A percentile compares a stretch with the other conserved stretches of the same genome.
These are phyloP conservation scores for Trypanosoma rangeli DNA, from an alignment of 208 protist genomes.

Conservation along the genomic window DNA sequence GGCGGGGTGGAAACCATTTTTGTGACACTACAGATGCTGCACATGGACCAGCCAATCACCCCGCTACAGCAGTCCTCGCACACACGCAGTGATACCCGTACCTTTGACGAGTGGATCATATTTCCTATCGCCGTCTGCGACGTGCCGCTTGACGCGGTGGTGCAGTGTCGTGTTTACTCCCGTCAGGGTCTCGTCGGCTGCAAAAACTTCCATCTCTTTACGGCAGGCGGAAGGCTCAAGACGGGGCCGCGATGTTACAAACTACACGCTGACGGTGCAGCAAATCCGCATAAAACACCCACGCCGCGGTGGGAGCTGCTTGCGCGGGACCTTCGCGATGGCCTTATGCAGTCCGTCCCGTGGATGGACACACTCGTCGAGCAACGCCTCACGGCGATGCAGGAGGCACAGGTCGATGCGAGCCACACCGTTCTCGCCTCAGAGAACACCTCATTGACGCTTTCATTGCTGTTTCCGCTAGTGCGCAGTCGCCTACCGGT, in stretches of 20 bases:
- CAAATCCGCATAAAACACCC: neutral
- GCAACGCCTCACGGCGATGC: slow-evolving; percentile 36
- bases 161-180: slow-evolving; percentile 52
- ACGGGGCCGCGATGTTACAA: slow-evolving; percentile 37
- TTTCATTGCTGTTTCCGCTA: slow-evolving; percentile 50
- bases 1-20: slow-evolving; percentile 21
- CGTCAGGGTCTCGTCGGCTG: slow-evolving; percentile 24
- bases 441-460: neutral
- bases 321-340: slow-evolving; percentile 31
- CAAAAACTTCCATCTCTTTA: slow-evolving; percentile 43
- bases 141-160: slow-evolving; percentile 74
- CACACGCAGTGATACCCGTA: slow-evolving; percentile 10
- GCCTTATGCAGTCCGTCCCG: slow-evolving; percentile 50
- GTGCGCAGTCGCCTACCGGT: slow-evolving; percentile 30
- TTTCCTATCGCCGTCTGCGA: slow-evolving; percentile 84
- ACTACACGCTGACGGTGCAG: slow-evolving; percentile 20
- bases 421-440: neutral
- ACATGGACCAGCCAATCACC: slow-evolving; percentile 59
- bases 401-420: neutral
- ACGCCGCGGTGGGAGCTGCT: slow-evolving; percentile 23
- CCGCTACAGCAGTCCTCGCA: slow-evolving; percentile 49
- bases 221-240: slow-evolving; percentile 47
- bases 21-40: slow-evolving; percentile 55
- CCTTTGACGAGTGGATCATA: slow-evolving; percentile 43
- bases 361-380: slow-evolving; percentile 80